Percentiles rank a stretch among this genome's conserved stretches.
These are phyloP conservation scores for Decorospora gaudefroyi DNA, from an alignment of 2,329 filamentous ascomycete species.

Conservation along the genomic window DNA sequence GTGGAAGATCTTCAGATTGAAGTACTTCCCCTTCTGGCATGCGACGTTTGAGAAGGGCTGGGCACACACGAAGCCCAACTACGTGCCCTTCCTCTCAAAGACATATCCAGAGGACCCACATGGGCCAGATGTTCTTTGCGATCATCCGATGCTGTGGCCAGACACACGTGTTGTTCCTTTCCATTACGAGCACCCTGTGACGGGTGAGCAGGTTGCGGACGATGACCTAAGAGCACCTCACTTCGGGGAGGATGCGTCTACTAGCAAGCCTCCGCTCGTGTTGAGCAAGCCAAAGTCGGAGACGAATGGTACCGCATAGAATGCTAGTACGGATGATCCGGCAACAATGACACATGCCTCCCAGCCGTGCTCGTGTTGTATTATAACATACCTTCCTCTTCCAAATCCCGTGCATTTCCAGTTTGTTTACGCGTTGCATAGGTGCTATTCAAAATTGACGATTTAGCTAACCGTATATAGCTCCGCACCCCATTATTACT, in stretches of 20 bases:
- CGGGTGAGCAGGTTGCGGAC: conserved; percentile 52
- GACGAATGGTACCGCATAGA: conserved; percentile 2
- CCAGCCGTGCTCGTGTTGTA: too few relatives aligned
- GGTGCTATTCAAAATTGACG: too few relatives aligned
- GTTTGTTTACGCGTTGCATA: too few relatives aligned
- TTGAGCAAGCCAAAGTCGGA: conserved; percentile 42
- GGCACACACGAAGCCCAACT: conserved; percentile 59
- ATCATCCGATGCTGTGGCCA: conserved; percentile 61
- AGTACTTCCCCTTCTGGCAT: conserved; percentile 64
- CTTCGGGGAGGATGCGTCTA: conserved; percentile 51
- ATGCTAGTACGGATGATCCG: conserved; percentile 2
- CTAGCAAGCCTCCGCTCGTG: conserved; percentile 51
- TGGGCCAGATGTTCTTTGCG: conserved; percentile 59
- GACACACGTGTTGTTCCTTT: conserved; percentile 61
- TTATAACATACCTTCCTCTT: too few relatives aligned
- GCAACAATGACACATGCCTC: too few relatives aligned
- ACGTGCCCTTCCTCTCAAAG: conserved; percentile 57
- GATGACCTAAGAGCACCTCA: conserved; percentile 57
- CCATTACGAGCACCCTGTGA: conserved; percentile 59
- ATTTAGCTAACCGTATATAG: too few relatives aligned
- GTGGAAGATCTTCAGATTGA: conserved; percentile 60
- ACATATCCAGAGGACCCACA: conserved; percentile 57
- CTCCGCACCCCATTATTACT: too few relatives aligned
- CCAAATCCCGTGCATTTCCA: too few relatives aligned
- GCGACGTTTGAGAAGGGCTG: conserved; percentile 58